A percentile compares a stretch with the other conserved stretches of the same genome.
Conservation (phyloP, 192 early-diverging fungal species). For the Backusella luteola region DNA sequence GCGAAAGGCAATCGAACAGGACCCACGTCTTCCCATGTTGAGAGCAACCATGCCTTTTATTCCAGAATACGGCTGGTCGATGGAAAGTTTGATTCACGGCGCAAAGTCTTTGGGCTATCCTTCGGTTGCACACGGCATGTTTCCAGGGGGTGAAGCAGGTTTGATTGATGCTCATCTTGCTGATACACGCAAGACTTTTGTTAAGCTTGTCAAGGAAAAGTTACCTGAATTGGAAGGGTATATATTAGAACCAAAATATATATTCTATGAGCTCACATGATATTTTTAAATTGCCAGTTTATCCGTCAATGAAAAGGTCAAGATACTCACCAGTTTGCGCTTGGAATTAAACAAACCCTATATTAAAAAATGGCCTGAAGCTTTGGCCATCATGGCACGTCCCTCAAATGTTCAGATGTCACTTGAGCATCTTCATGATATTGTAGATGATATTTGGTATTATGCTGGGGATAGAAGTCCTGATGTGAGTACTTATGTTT, state of each 20-base stretch:
- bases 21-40: slow-evolving; percentile 33
- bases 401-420: slow-evolving; percentile 76
- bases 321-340: slow-evolving; percentile 57
- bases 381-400: slow-evolving; percentile 72
- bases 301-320: slow-evolving; percentile 54
- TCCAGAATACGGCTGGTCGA: slow-evolving; percentile 73
- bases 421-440: slow-evolving; percentile 59
- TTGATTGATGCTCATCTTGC: slow-evolving; percentile 78
- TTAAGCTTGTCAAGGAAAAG: slow-evolving; percentile 53
- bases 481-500: slow-evolving; percentile 50
- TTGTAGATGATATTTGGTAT: slow-evolving; percentile 88
- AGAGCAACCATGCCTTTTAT: slow-evolving; percentile 67
- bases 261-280: background rate
- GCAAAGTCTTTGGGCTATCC: slow-evolving; percentile 69
- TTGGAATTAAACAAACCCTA: slow-evolving; percentile 74
- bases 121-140: slow-evolving; percentile 67
- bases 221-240: slow-evolving; percentile 55
- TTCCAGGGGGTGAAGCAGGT: slow-evolving; percentile 60
- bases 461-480: slow-evolving; percentile 81
- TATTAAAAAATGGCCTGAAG: slow-evolving; percentile 75
- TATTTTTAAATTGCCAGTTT: slow-evolving; percentile 26
- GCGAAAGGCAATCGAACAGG: background rate
- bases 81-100: slow-evolving; percentile 59
- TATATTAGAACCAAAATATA: too few relatives aligned
- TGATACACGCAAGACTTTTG: slow-evolving; percentile 45